Evolutionary conservation across 257 asterid species (phyloP), one percentile per base, ranked within the genome.

Genomic region (Euphrasia confusa): DNA sequence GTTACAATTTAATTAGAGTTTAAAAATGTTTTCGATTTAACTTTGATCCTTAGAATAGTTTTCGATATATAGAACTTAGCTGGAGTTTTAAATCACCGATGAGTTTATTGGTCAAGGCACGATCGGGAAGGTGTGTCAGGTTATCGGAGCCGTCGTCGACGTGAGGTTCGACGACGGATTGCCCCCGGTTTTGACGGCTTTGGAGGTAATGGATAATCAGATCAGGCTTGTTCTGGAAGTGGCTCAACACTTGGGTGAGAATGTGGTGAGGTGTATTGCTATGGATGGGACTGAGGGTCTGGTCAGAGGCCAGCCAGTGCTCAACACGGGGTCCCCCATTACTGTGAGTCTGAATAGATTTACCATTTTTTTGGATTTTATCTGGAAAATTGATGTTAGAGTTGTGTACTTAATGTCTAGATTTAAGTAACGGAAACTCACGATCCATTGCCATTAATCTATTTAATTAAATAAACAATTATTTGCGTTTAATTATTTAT

Each of bases 281-380:
- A 91, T 91, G 98, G 98, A 91, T 75, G 98, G 98, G 54, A 88
- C 98, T 28, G 98, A 91, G 72, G 98, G 98, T 21, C 89, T 91
- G 66, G 96, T 91, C 32, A 77, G 98, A 53, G 98, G 98, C 27
- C 98, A 88, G 79, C 75, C 78, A 42, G 98, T 89, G 65, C 94
- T 87, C 55, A 89, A 89, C 72, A 89, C 97, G 7, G 97, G 97
- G 2, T 90, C 97, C 1, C 97, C 97, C 0, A 87, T 90, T 65
- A 87, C 90, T 69, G 97, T 90, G 82, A 84, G 92, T 61, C 26
- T 37, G 40, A 52, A 21, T n/a, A 3, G 54, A 2, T 9, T 28
- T 26, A 10, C 12, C 3, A 12, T 8, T 49, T 54, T 55, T 55
- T 33, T 4, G 42, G 10, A 58, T 68, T 58, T 47, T 40, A 62